Conservation (phyloP, 2,329 filamentous ascomycete genomes). For the Polytolypa hystricis region DNA sequence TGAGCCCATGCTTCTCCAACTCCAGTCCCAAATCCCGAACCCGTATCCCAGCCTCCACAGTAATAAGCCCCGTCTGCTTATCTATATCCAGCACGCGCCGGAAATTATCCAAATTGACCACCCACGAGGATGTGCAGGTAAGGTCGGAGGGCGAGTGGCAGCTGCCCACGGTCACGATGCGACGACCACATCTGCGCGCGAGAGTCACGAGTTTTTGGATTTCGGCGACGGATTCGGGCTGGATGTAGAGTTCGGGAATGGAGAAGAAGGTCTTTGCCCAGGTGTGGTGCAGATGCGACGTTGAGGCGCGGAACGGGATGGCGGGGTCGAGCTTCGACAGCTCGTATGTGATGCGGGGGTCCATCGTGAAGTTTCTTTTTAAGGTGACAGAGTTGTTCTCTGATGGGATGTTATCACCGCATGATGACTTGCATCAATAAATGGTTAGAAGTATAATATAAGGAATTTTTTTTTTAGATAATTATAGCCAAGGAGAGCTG, state of each 20-base stretch:
- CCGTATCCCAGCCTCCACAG: conserved; percentile 80
- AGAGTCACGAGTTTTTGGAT: conserved; percentile 74
- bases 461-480: no score
- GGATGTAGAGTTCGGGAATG: conserved; percentile 80
- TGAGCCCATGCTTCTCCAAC: conserved; percentile 64
- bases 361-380: conserved; percentile 5
- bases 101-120: conserved; percentile 83
- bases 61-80: conserved; percentile 52
- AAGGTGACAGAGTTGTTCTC: background rate
- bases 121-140: conserved; percentile 88
- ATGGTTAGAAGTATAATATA: no score
- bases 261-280: conserved; percentile 93
- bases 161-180: conserved; percentile 77
- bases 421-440: no score
- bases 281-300: conserved; percentile 69
- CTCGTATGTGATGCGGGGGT: conserved; percentile 31
- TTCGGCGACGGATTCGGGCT: conserved; percentile 66
- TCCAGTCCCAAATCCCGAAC: conserved; percentile 61
- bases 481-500: no score
- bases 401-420: background rate
- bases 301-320: conserved; percentile 65
- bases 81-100: conserved; percentile 62
- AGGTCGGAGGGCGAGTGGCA: conserved; percentile 86
- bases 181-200: conserved; percentile 67
- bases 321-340: conserved; percentile 47